These are phyloP conservation scores for Enterospora canceri DNA, from an alignment of 371 early-diverging fungal genomes.

Conservation along the genomic window DNA sequence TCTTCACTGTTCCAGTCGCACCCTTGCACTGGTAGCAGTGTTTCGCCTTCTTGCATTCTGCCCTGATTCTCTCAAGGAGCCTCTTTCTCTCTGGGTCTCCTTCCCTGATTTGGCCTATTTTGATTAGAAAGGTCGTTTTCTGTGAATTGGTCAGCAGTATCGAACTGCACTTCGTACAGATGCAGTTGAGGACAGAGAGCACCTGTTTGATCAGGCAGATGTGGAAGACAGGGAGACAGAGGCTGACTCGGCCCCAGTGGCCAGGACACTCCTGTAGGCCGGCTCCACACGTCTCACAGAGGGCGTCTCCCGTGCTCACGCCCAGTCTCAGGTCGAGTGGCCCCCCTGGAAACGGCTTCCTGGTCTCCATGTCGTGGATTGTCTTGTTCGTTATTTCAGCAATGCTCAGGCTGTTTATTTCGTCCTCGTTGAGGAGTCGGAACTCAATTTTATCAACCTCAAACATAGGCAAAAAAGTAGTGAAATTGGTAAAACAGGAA, in stretches of 20 bases:
- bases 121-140: conserved; percentile 14
- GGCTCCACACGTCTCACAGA: conserved; percentile 80
- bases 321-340: conserved; percentile 52
- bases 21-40: conserved; percentile 72
- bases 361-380: conserved; percentile 51
- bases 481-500: too few species aligned
- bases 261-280: conserved; percentile 79
- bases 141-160: conserved; percentile 28
- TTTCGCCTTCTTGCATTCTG: conserved; percentile 70
- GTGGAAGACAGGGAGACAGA: conserved; percentile 89
- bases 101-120: conserved; percentile 17
- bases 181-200: conserved; percentile 73
- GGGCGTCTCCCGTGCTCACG: conserved; percentile 63
- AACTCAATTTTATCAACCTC: conserved; percentile 38
- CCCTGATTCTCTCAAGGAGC: conserved; percentile 59
- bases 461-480: background rate
- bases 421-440: conserved; percentile 26
- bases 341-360: conserved; percentile 55
- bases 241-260: conserved; percentile 84
- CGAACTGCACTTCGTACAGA: conserved; percentile 70
- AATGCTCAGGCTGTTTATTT: conserved; percentile 41
- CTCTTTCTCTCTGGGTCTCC: conserved; percentile 3
- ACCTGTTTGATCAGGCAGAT: conserved; percentile 82
- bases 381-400: conserved; percentile 37
- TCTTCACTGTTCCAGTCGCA: conserved; percentile 74